Evolutionary conservation across 495 filamentous ascomycete species (phyloP), one percentile per base, ranked within the genome.

Genomic region (Friedmanniomyces endolithicus): DNA sequence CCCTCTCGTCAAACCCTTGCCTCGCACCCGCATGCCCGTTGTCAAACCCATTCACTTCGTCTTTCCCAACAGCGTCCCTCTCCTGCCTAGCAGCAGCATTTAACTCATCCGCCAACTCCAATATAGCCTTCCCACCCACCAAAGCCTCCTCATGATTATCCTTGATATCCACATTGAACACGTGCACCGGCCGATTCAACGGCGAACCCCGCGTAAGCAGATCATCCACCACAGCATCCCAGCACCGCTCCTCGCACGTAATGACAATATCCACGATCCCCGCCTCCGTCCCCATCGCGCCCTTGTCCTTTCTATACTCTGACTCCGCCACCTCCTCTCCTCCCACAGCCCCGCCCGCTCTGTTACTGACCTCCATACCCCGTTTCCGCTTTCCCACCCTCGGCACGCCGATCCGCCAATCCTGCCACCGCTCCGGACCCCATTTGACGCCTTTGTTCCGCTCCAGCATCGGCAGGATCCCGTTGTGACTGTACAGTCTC

Each of bases 61-160:
- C 12, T n/a, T 35, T 27, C 19, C 43, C 52, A 25, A 39, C 23
- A 37, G 70, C 68, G n/a, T 80, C 77, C 45, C 87, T 75, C 67
- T 96, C 92, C 61, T 87, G 79, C 29, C 68, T 70, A 2, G 94
- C 94, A 0, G 83, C 85, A n/a, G 77, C 76, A 62, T 96, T 96
- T 53, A 99, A 68, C 31, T 81, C 81, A 59, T 89, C 81, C 0
- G 92, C 94, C 35, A 99, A 74, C 61, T 97, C 94, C 24, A 95
- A 76, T 49, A 99, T 99, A 6, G 86, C 94, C 57, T 80, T 84
- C 11, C 94, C 94, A 9, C 92, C 94, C 3, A 95, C 77, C 12
- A 88, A 74, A 0, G 94, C 94, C 63, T 99, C 94, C 64, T 97
- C 88, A 66, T 97, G 90, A 63, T 97, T 99, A 71, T 99, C 94